Base-by-base conservation (phyloP, 768 basidiomycete species). In the Sporobolomyces pararoseus region DNA sequence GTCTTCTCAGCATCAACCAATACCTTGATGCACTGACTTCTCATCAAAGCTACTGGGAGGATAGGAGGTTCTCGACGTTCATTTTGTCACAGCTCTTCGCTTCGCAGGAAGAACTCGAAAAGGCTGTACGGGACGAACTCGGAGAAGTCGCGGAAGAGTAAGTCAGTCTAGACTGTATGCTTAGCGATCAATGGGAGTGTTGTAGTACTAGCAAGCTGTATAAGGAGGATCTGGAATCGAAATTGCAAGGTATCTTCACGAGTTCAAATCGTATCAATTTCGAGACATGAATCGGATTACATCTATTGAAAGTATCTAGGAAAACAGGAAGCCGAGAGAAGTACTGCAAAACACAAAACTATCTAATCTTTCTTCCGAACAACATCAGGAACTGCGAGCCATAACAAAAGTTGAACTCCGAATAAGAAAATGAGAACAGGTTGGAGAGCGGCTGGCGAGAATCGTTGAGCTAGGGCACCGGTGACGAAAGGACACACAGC, bases 401-500 rank as follows among this genome's bases (percentile, higher is more conserved):
- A 72, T 16, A 60, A 7, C 3, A 6, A 31, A 7, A 57, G 0
- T 54, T 49, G 42, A 6, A 29, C 31, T 0, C 19, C 64, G 13
- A 67, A 51, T 1, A 74, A 47, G 0, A 49, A 42, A 25, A 74
- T 25, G 60, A 70, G 64, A 31, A 70, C 65, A 16, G 68, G 70
- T 27, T 70, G 73, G 0, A 74, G 69, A 2, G 31, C 73, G 12
- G 16, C 31, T 3, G 73, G 66, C 7, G 35, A 31, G 55, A 62
- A 65, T 21, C 21, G 25, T 35, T 65, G 58, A 1, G 73, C 66
- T 0, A 74, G 49, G 0, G 73, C 73, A 7, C 73, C 73, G 0
- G 66, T 70, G 10, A 57, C 31, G 66, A 74, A 74, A 16, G 73
- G 73, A 32, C 64, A 70, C 32, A 65, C 12, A 1, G 72, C 72